These are phyloP conservation scores for Cystoderma amianthinum DNA, from an alignment of 768 basidiomycete species.

Conservation along the genomic window DNA sequence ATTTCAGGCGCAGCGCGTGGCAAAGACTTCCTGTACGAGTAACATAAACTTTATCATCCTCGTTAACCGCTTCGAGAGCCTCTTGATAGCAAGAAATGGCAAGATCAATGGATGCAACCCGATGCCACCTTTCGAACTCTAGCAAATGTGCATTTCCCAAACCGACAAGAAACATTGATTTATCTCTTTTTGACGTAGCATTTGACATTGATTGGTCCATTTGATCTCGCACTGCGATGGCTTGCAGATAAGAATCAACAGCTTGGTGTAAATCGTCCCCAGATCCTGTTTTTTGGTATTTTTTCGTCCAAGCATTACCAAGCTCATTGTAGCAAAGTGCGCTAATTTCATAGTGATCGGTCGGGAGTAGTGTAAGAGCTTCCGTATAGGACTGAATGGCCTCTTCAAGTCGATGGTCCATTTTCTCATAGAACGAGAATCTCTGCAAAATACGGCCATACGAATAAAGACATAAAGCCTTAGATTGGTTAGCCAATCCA, in stretches of 20 bases:
- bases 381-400: conserved; percentile 2
- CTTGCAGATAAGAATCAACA: conserved; percentile 3
- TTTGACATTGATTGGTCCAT: neutral
- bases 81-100: conserved; percentile 10
- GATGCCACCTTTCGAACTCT: conserved; percentile 6
- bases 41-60: neutral
- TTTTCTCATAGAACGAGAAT: conserved; percentile 1
- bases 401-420: conserved; percentile 1
- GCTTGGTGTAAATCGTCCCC: conserved; percentile 4
- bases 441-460: conserved; percentile 6
- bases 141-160: conserved; percentile 8
- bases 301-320: conserved; percentile 3
- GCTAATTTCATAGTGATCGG: neutral
- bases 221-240: conserved; percentile 3
- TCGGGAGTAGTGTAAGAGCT: conserved; percentile 1
- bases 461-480: conserved; percentile 1
- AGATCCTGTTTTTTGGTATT: conserved; percentile 6
- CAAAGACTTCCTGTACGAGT: neutral
- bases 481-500: neutral
- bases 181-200: conserved; percentile 3
- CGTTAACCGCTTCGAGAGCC: neutral
- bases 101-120: conserved; percentile 6
- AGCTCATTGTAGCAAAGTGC: conserved; percentile 5
- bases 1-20: neutral
- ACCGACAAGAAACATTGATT: conserved; percentile 3